These are phyloP conservation scores for Collybia nuda DNA, from an alignment of 768 basidiomycete genomes.

Conservation along the genomic window DNA sequence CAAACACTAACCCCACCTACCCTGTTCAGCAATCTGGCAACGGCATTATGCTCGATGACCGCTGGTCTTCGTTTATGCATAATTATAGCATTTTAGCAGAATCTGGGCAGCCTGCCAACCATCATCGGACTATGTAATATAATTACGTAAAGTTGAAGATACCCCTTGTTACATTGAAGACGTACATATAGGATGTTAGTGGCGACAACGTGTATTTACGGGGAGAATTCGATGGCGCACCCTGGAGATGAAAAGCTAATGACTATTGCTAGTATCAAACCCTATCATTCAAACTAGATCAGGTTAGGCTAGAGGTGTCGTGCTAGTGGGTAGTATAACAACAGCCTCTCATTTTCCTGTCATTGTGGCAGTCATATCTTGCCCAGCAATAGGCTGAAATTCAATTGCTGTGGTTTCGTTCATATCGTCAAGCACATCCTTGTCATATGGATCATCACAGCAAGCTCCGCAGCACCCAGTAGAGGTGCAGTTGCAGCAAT, in stretches of 20 bases:
- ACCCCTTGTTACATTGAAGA: too few relatives aligned
- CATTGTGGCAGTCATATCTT: background rate
- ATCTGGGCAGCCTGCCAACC: background rate
- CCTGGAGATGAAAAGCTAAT: too few relatives aligned
- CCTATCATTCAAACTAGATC: too few relatives aligned
- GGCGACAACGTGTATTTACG: too few relatives aligned
- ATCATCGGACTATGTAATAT: too few relatives aligned
- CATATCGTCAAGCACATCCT: constrained; percentile 44
- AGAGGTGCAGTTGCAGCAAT: constrained; percentile 23
- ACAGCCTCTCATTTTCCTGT: background rate
- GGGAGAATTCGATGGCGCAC: too few relatives aligned
- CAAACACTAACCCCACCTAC: constrained; percentile 6
- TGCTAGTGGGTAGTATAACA: too few relatives aligned
- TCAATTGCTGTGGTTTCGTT: constrained; percentile 29
- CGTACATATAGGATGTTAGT: too few relatives aligned
- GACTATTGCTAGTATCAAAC: too few relatives aligned
- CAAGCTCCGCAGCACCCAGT: constrained; percentile 49
- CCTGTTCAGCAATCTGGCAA: constrained; percentile 10
- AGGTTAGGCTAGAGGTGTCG: too few relatives aligned
- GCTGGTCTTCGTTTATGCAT: constrained; percentile 40
- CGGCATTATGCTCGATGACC: constrained; percentile 31
- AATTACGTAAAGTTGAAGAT: too few relatives aligned
- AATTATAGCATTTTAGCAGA: constrained; percentile 24
- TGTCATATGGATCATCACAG: constrained; percentile 41
- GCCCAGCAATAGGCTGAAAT: background rate